Base-by-base conservation (phyloP, 1,284 basidiomycete species). In the Coniferiporia weirii region DNA sequence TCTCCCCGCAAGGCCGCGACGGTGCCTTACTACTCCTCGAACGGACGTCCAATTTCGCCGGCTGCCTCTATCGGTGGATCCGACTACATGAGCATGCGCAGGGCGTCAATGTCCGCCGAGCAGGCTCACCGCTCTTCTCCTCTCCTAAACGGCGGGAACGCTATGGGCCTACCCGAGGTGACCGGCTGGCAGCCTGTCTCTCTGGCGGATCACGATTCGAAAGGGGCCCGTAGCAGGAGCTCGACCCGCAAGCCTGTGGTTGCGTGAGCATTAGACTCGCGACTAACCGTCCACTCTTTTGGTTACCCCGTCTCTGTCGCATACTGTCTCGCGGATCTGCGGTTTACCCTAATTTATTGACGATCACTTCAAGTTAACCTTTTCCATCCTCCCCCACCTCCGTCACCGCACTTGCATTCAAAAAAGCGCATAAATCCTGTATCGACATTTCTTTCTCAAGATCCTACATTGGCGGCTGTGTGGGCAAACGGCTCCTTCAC, bases 1-100 rank as follows among this genome's bases (percentile, higher is more conserved):
- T 66, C 69, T 35, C 74, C 73, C 43, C 71, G 76, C 63, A 80
- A 79, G 66, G 67, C 76, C 1, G 68, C 72, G 43, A 70, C 77
- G 2, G 67, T 73, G 12, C 77, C 79, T 10, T 71, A 69, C 52
- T 64, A 60, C 72, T 68, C 60, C 64, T 68, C 50, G 61, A 69
- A 64, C 67, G 59, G 57, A 7, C 64, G 64, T 17, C 61, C 61
- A 1, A 54, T 58, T 32, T 58, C 52, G 20, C 51, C 56, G 27
- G 57, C 52, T 22, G 35, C 56, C 3, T 36, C 51, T 2, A 20
- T 44, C n/a, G 43, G 46, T 13, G 47, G 48, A 17, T 19, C 45
- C 1, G 59, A 60, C 35, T 60, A 60, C 27, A 44, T 62, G 35
- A 52, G 44, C 19, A 47, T 55, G 52, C 51, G 60, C n/a, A 51